Base-by-base conservation (phyloP, 2,329 filamentous ascomycete genomes). In the Cytospora leucostoma region DNA sequence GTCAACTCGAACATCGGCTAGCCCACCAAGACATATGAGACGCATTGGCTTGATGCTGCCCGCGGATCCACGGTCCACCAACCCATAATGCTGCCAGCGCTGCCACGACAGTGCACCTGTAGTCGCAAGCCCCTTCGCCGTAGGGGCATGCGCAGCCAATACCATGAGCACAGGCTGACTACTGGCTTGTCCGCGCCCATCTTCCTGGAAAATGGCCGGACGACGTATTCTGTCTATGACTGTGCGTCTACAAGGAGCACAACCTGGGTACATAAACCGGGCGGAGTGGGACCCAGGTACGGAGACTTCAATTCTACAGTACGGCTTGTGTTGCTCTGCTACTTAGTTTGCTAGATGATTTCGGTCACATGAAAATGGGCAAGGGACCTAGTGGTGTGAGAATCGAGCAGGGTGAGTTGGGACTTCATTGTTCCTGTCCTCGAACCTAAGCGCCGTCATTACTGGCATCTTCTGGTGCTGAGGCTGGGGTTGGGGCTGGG, bases 91-190 rank as follows among this genome's bases (percentile, higher is more conserved):
- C 73, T 69, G 0, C 79, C 70, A 65, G n/a, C 83, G 81, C 49
- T 77, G 75, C 56, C 80, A 74, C 4, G 78, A 75, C 37, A 73
- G 72, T 0, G 80, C 78, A 64, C 73, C 78, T 2, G 75, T 69
- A 6, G 79, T 79, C 2, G 79, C 82, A 53, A 81, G 66, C n/a
- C 78, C 74, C 70, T 79, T 79, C 0, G 79, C 77, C 17, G 69
- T 74, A 6, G 81, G 73, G 8, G 60, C 75, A 0, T 69, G 56
- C 0, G 71, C 63, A 1, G 71, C 68, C 49, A 83, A 66, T 37
- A 3, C 6, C 6, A 13, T 37, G 8, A 37, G 47, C 37, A 6
- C 32, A 4, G 2, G 56, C 11, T 47, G 34, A 35, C 35, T 17
- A 11, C 35, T 53, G 35, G 0, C 81, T 81, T 0, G 74, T 76